These are phyloP conservation scores for Podospora australis DNA, from an alignment of 495 filamentous ascomycete species.

Conservation along the genomic window DNA sequence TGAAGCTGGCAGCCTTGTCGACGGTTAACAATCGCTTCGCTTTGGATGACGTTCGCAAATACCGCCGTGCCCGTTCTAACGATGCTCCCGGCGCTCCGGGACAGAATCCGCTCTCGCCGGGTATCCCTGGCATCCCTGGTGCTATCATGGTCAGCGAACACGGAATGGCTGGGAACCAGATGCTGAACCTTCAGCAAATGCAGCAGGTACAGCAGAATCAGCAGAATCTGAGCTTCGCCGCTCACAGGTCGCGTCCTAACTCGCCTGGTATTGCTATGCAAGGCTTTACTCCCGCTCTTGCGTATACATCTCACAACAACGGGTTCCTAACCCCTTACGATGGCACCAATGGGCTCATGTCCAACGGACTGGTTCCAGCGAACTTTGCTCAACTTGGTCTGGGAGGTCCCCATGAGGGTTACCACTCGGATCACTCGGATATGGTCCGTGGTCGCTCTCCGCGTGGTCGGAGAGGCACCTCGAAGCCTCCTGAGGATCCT, in stretches of 20 bases:
- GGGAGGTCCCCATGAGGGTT: slow-evolving; percentile 64
- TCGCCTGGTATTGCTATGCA: slow-evolving; percentile 89
- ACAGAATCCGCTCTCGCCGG: slow-evolving; percentile 40
- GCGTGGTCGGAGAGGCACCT: slow-evolving; percentile 85
- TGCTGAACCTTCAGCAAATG: slow-evolving; percentile 81
- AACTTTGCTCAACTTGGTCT: slow-evolving; percentile 70
- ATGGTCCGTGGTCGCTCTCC: slow-evolving; percentile 85
- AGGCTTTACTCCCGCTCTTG: slow-evolving; percentile 53
- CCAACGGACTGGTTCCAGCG: slow-evolving; percentile 63
- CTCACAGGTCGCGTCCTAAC: slow-evolving; percentile 81
- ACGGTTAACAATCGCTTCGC: slow-evolving; percentile 98
- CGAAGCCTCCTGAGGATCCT: slow-evolving; percentile 95
- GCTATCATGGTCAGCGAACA: slow-evolving; percentile 84
- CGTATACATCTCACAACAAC: slow-evolving; percentile 89
- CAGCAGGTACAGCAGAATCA: slow-evolving; percentile 24
- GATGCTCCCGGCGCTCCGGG: slow-evolving; percentile 55
- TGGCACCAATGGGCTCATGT: slow-evolving; percentile 62
- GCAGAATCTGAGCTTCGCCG: slow-evolving; percentile 69
- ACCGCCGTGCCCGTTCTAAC: slow-evolving; percentile 82
- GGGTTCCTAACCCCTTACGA: slow-evolving; percentile 91
- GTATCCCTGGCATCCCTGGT: slow-evolving; percentile 47
- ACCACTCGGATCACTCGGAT: slow-evolving; percentile 90
- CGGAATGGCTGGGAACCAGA: slow-evolving; percentile 85
- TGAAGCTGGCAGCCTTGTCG: slow-evolving; percentile 95
- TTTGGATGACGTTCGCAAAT: slow-evolving; percentile 90